These are phyloP conservation scores for Lentinula guzmanii DNA, from an alignment of 768 basidiomycete genomes.

Conservation along the genomic window DNA sequence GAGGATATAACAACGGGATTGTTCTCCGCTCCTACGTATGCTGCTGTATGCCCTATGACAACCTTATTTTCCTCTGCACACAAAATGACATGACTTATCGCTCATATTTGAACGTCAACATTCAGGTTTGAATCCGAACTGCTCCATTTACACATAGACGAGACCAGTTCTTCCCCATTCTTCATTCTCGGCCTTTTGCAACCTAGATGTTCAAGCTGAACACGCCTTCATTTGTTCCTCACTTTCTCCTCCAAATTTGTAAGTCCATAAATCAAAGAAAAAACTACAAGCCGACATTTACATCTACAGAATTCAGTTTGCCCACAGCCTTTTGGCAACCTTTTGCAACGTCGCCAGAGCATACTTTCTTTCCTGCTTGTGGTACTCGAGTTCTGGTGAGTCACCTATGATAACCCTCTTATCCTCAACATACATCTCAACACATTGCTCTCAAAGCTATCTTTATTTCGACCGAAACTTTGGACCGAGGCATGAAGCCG, in stretches of 20 bases:
- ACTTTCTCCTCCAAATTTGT: too few relatives aligned
- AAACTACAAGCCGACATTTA: too few relatives aligned
- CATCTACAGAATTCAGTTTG: neutral
- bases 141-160: too few relatives aligned
- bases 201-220: too few relatives aligned
- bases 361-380: neutral
- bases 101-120: neutral
- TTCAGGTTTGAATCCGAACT: too few relatives aligned
- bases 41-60: neutral
- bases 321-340: neutral
- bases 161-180: too few relatives aligned
- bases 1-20: conserved; percentile 27
- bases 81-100: neutral
- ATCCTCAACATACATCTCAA: neutral
- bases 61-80: neutral
- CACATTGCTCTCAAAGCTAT: neutral
- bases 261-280: too few relatives aligned
- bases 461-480: neutral
- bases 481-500: neutral
- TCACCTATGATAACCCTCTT: neutral
- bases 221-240: too few relatives aligned
- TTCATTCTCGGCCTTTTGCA: too few relatives aligned
- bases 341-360: neutral
- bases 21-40: neutral
- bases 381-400: neutral